Base-by-base conservation (phyloP, 129 eudicot species). In the carrot (Daucus carota) region DNA sequence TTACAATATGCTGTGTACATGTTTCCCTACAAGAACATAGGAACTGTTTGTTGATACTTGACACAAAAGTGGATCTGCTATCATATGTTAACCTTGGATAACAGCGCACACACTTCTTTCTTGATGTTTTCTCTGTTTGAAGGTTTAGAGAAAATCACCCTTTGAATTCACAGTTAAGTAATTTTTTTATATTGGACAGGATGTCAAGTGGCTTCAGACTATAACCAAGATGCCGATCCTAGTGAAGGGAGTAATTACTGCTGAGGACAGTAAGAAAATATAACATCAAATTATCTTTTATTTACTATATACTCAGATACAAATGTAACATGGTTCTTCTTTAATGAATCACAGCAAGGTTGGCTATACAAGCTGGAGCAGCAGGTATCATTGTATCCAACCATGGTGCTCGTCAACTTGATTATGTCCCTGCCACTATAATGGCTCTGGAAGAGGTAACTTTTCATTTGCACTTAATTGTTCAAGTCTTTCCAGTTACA, bases 381-480 rank as follows among this genome's bases (percentile, higher is more conserved):
- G 90, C 96, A 24, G 98, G 98, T 75, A 89, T 94, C 78, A 91
- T 94, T 32, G 98, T 94, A 40, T 94, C 98, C 44, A 94, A 94
- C 57, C 98, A 94, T 71, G 98, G 98, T 41, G 98, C 97, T 77
- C 97, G 98, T 34, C 98, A 94, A 74, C 98, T 94, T n/a, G 98
- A 94, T 75, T 94, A 94, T 75, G 97, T 87, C 26, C 98, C 98
- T 6, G 90, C 98, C 72, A 94, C 98, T 29, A 94, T 94, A 77
- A 81, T 79, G 80, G 98, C 92, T 85, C 81, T 94, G 74, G 98
- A 94, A 87, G 98, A 94, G 98, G 98, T 93, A 85, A 45, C 22
- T 22, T 10, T 62, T 48, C 70, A 47, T 17, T 63, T 68, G 33
- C 18, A 62, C 48, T 22, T 31, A 3, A 33, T 6, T 22, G 43